Percentiles rank a stretch among this genome's conserved stretches.
Evolutionary conservation across 2,329 filamentous ascomycete genomes (phyloP).

Genomic region (Pseudocercospora crystallina): DNA sequence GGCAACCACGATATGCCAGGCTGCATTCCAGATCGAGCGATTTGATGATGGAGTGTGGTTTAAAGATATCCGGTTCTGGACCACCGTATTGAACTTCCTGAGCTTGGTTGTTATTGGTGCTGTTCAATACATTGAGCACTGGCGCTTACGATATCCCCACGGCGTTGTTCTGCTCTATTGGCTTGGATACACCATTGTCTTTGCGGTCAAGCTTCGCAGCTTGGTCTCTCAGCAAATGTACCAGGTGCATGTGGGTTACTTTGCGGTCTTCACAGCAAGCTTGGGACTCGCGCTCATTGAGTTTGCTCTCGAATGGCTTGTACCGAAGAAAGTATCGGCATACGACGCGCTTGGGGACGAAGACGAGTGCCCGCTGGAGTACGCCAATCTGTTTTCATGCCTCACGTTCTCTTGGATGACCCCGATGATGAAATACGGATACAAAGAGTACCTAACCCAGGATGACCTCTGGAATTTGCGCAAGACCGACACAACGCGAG

Average conservation of each 20-base stretch:
- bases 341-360: constrained; percentile 68
- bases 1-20: constrained; percentile 68
- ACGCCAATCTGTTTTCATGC: constrained; percentile 88
- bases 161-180: constrained; percentile 90
- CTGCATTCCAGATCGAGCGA: constrained; percentile 70
- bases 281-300: constrained; percentile 68
- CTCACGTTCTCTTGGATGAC: constrained; percentile 99
- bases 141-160: constrained; percentile 78
- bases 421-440: constrained; percentile 92
- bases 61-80: constrained; percentile 83
- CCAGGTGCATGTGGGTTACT: constrained; percentile 66
- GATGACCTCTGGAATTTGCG: constrained; percentile 94
- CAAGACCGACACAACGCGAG: constrained; percentile 73
- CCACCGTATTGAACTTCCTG: constrained; percentile 67
- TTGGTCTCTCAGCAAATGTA: constrained; percentile 77
- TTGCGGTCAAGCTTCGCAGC: constrained; percentile 80
- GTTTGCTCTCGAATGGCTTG: constrained; percentile 80
- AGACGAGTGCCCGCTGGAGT: constrained; percentile 77
- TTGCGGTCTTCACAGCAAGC: constrained; percentile 71
- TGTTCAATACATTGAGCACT: constrained; percentile 85
- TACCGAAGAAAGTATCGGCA: constrained; percentile 72
- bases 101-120: constrained; percentile 73
- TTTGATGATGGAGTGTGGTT: constrained; percentile 67
- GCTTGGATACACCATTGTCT: constrained; percentile 78
- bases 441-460: constrained; percentile 87